Evolutionary conservation across 2,329 filamentous ascomycete species (phyloP).

Genomic region (Colletotrichum kahawae): DNA sequence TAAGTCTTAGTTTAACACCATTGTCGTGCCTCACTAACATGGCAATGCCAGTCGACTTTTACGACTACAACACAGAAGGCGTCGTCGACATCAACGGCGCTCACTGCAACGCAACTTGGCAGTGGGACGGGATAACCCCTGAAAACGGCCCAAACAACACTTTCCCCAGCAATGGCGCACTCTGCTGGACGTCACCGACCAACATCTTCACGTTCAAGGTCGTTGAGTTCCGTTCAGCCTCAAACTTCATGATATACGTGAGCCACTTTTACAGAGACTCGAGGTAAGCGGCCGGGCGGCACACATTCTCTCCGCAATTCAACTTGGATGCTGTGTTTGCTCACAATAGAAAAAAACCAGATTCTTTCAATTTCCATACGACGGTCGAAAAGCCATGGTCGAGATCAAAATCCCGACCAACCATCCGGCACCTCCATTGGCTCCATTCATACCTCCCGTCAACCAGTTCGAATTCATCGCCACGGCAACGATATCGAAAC

Average conservation of each 20-base stretch:
- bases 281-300: conserved; percentile 1
- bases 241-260: conserved; percentile 15
- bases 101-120: conserved; percentile 25
- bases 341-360: background rate
- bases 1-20: background rate
- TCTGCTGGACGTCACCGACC: conserved; percentile 12
- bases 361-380: background rate
- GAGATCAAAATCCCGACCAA: conserved; percentile 4
- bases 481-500: conserved; percentile 17
- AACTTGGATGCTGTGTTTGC: background rate
- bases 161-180: conserved; percentile 9
- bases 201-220: conserved; percentile 21
- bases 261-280: conserved; percentile 18
- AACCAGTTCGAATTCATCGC: conserved; percentile 19
- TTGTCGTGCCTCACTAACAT: background rate
- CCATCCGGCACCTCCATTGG: background rate
- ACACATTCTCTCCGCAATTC: no score
- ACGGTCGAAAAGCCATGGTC: conserved; percentile 12
- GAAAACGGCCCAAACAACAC: conserved; percentile 31
- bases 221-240: conserved; percentile 15
- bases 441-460: conserved; percentile 9
- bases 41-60: conserved; percentile 15
- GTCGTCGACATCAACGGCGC: conserved; percentile 21
- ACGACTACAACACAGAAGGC: conserved; percentile 22
- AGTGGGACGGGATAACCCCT: conserved; percentile 27